These are phyloP conservation scores for Myrica gale DNA, from an alignment of 306 rosid species.

Conservation along the genomic window DNA sequence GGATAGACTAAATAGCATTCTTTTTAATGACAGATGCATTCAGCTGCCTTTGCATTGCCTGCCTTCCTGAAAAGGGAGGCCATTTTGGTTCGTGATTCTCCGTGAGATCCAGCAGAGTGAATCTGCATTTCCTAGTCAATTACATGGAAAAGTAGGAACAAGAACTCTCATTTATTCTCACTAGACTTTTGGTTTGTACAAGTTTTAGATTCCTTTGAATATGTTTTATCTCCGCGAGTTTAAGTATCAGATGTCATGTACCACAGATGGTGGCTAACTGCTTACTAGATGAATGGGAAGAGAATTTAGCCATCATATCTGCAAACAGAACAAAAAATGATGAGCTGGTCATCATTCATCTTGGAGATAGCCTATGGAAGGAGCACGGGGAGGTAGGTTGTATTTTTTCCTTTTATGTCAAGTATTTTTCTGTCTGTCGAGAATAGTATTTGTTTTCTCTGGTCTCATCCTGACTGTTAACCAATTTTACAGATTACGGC, in stretches of 20 bases:
- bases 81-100: no score
- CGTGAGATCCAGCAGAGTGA: no score
- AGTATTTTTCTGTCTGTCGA: neutral
- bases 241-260: neutral
- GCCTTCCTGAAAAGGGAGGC: no score
- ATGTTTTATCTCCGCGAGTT: no score
- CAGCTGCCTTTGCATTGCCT: no score
- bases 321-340: constrained; percentile 94
- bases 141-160: no score
- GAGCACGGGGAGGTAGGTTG: constrained; percentile 71
- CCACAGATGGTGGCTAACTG: constrained; percentile 57
- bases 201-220: no score
- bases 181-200: no score
- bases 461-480: constrained; percentile 25
- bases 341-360: constrained; percentile 79
- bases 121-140: no score
- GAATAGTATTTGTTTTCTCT: constrained; percentile 13
- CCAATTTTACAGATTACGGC: constrained; percentile 47
- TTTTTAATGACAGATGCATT: no score
- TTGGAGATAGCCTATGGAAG: constrained; percentile 91
- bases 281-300: constrained; percentile 90
- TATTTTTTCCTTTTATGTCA: neutral
- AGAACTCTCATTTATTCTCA: no score
- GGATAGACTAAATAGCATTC: neutral
- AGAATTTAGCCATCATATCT: constrained; percentile 83